phyloP scores from a whole-genome alignment of 371 early-diverging fungal genomes.

The Syncephalastrum monosporum region DNA sequence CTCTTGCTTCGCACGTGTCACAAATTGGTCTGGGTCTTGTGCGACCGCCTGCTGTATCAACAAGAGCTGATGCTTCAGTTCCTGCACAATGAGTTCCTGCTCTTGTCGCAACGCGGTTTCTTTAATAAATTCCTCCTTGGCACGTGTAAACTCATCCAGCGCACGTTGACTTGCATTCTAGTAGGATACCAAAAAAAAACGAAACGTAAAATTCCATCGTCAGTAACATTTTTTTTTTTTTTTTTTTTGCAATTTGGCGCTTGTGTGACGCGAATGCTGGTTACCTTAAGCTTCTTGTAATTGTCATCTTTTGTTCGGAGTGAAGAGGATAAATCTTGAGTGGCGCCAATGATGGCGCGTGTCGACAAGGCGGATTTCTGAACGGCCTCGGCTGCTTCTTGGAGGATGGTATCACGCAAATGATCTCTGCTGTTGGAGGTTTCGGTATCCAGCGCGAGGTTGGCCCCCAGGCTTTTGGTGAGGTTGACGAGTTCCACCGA shows the following conservation, averaged over 20 bases:
- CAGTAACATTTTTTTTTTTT: constrained; percentile 7
- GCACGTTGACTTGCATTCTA: constrained; percentile 43
- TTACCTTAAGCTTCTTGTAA: constrained; percentile 19
- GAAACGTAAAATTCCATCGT: neutral
- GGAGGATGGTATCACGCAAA: neutral
- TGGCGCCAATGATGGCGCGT: too few relatives aligned
- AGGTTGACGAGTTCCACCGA: constrained; percentile 41
- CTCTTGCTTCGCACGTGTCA: constrained; percentile 31
- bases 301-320: constrained; percentile 8
- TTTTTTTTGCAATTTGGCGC: constrained; percentile 7
- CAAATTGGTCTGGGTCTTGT: constrained; percentile 19
- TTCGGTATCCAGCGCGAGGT: constrained; percentile 20
- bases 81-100: constrained; percentile 32
- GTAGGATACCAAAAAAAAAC: neutral
- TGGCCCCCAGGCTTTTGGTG: constrained; percentile 41
- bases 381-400: constrained; percentile 6
- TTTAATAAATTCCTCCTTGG: constrained; percentile 47
- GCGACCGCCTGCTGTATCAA: constrained; percentile 21
- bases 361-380: too few relatives aligned
- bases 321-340: too few relatives aligned
- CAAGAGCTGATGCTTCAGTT: constrained; percentile 35
- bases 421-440: constrained; percentile 3
- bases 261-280: neutral
- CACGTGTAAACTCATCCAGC: constrained; percentile 40
- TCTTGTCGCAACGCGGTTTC: constrained; percentile 40